Evolutionary conservation across 2,329 filamentous ascomycete genomes (phyloP), one percentile per base, ranked within the genome.

Genomic region (Claviceps cyperi): DNA sequence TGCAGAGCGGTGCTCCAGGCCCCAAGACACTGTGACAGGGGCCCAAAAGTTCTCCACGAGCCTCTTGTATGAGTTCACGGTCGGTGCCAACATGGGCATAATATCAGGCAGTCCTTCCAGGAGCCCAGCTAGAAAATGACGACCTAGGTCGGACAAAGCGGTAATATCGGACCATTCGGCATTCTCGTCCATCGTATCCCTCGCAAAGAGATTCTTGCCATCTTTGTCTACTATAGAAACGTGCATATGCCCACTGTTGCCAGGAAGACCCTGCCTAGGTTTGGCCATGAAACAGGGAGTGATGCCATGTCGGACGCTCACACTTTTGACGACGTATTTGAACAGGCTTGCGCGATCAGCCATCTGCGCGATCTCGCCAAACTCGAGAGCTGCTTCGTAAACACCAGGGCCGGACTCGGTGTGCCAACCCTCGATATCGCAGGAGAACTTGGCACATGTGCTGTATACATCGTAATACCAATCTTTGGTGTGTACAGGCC

Each of bases 21-120:
- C 92, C 92, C 92, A 98, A 0, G 88, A 95, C 0, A 97, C 92
- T 0, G 91, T 96, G 5, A 98, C 92, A 0, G 92, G 92, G 0
- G 92, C 92, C 92, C 92, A 98, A 69, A 96, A 97, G 69, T 97
- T 97, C 72, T 98, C 92, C 2, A 98, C 92, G 0, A 98, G 77
- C 3, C 92, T 83, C 70, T 98, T 98, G 75, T 98, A 98, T 54
- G 87, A 94, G 75, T 98, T 98, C 62, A 98, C 79, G 1, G 88
- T 98, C 0, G 92, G 92, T 1, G 91, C 92, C 13, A 98, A 74
- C 52, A 97, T 74, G 1, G 92, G 92, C 92, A 98, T 98, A 57
- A 97, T 80, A 61, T 96, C 88, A 2, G 92, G 88, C 4, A 98
- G 76, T 14, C 91, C 92, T 22, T 87, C 83, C 0, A 98, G 75